Conservation (phyloP, 2,329 filamentous ascomycete genomes). For the Aspergillus fischeri region DNA sequence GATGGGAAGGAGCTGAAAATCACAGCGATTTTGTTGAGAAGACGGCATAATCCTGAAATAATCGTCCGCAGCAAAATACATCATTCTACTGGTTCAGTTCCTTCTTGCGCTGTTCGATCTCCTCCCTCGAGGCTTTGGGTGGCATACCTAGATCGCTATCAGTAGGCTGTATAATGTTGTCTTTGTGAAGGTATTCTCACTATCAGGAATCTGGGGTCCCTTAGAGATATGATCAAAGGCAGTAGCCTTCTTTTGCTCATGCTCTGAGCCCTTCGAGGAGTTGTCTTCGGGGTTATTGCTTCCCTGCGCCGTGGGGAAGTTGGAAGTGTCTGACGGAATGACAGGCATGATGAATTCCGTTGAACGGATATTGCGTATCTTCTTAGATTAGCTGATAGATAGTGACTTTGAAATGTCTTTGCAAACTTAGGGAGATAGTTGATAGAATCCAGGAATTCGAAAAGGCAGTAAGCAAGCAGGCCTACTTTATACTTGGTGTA, state of each 20-base stretch:
- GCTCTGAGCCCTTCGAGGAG: conserved; percentile 21
- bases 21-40: neutral
- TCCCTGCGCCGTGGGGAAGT: conserved; percentile 19
- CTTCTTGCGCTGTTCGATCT: conserved; percentile 61
- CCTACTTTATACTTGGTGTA: neutral
- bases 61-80: neutral
- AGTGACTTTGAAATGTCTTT: neutral
- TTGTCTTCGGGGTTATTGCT: conserved; percentile 15
- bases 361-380: neutral
- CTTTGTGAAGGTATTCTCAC: conserved; percentile 19
- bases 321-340: conserved; percentile 23
- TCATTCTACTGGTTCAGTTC: conserved; percentile 57
- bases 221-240: conserved; percentile 37
- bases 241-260: conserved; percentile 34
- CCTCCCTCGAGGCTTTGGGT: conserved; percentile 56
- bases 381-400: neutral
- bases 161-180: conserved; percentile 7
- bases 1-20: neutral
- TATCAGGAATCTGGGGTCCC: conserved; percentile 43
- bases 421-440: neutral
- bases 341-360: conserved; percentile 23
- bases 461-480: neutral
- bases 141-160: conserved; percentile 33
- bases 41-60: neutral
- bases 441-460: neutral